phyloP scores from a whole-genome alignment of 192 early-diverging fungal genomes.

The Spinellus fusiger region DNA sequence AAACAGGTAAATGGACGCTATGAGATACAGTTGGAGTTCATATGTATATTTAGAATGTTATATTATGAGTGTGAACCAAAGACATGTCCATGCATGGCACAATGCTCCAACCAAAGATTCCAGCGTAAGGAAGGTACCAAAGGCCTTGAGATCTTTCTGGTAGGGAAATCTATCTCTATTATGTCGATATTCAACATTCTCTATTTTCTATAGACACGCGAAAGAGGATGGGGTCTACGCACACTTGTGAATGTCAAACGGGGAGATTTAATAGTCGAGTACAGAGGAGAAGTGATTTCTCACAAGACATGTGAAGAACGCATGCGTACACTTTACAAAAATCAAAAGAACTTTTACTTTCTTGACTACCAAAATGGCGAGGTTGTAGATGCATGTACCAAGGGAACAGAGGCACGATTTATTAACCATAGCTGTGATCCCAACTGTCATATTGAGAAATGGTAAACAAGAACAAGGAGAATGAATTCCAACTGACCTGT shows the following conservation, averaged over 20 bases:
- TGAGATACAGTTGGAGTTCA: neutral
- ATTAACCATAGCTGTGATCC: slow-evolving; percentile 83
- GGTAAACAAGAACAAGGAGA: slow-evolving; percentile 39
- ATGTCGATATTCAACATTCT: neutral
- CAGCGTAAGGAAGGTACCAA: slow-evolving; percentile 46
- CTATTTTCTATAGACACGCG: slow-evolving; percentile 39
- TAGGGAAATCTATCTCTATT: slow-evolving; percentile 23
- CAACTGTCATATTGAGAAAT: slow-evolving; percentile 88
- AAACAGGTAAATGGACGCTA: slow-evolving; percentile 44
- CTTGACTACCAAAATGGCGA: slow-evolving; percentile 67
- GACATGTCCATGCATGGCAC: slow-evolving; percentile 57
- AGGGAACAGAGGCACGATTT: slow-evolving; percentile 78
- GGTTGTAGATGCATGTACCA: slow-evolving; percentile 72
- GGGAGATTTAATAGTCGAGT: slow-evolving; percentile 66
- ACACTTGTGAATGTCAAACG: slow-evolving; percentile 46
- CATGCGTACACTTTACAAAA: slow-evolving; percentile 63
- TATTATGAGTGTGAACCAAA: slow-evolving; percentile 70
- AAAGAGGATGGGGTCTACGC: slow-evolving; percentile 67
- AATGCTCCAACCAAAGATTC: slow-evolving; percentile 76
- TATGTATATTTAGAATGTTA: slow-evolving; percentile 37
- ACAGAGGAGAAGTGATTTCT: slow-evolving; percentile 78
- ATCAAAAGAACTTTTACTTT: slow-evolving; percentile 71
- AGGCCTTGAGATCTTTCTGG: slow-evolving; percentile 58
- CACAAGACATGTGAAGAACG: slow-evolving; percentile 59
- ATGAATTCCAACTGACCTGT: neutral